These are phyloP conservation scores for Zychaea mexicana DNA, from an alignment of 371 early-diverging fungal species.

Conservation along the genomic window DNA sequence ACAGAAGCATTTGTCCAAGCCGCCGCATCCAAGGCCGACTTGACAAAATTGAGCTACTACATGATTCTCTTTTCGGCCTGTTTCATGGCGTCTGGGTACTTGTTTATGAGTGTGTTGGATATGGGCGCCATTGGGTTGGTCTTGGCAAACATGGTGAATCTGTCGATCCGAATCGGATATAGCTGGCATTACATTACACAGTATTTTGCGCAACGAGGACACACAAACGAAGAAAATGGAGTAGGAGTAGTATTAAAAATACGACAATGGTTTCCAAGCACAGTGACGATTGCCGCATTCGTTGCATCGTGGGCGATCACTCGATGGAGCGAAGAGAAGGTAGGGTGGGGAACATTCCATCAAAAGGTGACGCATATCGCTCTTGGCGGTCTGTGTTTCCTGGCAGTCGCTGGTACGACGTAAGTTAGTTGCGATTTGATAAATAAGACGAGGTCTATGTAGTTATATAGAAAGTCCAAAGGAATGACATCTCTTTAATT, in stretches of 20 bases:
- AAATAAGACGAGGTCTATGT: neutral
- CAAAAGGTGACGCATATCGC: slow-evolving; percentile 60
- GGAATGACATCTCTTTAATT: neutral
- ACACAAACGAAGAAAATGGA: neutral
- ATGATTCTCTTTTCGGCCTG: slow-evolving; percentile 78
- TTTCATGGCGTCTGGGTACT: slow-evolving; percentile 64
- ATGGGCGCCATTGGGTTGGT: slow-evolving; percentile 83
- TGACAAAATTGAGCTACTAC: slow-evolving; percentile 65
- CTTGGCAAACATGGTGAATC: slow-evolving; percentile 84
- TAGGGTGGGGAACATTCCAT: slow-evolving; percentile 62
- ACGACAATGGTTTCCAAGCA: slow-evolving; percentile 46
- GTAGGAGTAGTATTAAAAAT: slow-evolving; percentile 13
- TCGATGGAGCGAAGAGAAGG: slow-evolving; percentile 46
- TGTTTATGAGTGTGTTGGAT: slow-evolving; percentile 58
- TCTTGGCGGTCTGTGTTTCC: slow-evolving; percentile 56
- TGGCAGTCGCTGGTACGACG: slow-evolving; percentile 14
- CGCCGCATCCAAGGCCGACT: slow-evolving; percentile 67
- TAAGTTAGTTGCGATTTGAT: slow-evolving; percentile 5
- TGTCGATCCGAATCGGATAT: slow-evolving; percentile 78
- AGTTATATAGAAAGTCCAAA: neutral
- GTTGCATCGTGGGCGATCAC: slow-evolving; percentile 59
- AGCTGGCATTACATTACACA: slow-evolving; percentile 65
- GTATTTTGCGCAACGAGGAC: slow-evolving; percentile 46
- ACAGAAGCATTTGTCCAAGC: slow-evolving; percentile 93
- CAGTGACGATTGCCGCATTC: slow-evolving; percentile 46